Base-by-base conservation (phyloP, 2,329 filamentous ascomycete species). In the Diaporthe citrichinensis region DNA sequence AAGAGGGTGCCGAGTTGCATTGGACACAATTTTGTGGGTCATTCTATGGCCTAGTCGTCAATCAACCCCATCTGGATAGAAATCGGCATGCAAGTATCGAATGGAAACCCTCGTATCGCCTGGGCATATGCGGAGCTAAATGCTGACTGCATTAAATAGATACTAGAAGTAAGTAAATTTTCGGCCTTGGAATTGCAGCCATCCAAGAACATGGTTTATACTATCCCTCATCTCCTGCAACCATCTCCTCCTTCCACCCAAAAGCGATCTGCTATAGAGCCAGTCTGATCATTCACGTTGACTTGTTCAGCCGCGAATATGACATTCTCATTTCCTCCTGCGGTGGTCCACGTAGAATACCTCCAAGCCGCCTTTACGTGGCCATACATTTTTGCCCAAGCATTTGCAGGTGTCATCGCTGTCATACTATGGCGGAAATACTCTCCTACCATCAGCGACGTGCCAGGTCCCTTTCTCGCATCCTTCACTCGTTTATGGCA, bases 401-500 rank as follows among this genome's bases (percentile, higher is more conserved):
- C 8, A 12, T 23, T 53, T 36, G 44, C 28, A 36, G 44, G 12
- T n/a, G 4, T 53, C 20, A 17, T 68, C 7, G 31, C 31, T 14
- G 10, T 68, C n/a, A 10, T 53, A 36, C 6, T 71, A 41, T 71
- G 68, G 68, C 36, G 51, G 25, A 55, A 46, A 44, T 71, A 46
- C 34, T 44, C 44, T 31, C 44, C 9, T 41, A 15, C 34, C 15
- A 71, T 71, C 14, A 71, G 51, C 25, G 68, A 58, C 23, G 68
- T 71, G 10, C 68, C 68, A n/a, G 68, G 68, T 36, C 68, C 68
- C 23, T 57, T 71, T 17, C 36, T 71, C n/a, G 68, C 68, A 4
- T 57, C 51, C 23, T 71, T 57, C 51, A 71, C 68, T 14, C 68
- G 68, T 6, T 58, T 58, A 14, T 71, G 68, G 68, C 68, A 71